A percentile compares a stretch with the other conserved stretches of the same genome.
Evolutionary conservation across 2,329 filamentous ascomycete species (phyloP).

Genomic region (Fusarium domesticum): DNA sequence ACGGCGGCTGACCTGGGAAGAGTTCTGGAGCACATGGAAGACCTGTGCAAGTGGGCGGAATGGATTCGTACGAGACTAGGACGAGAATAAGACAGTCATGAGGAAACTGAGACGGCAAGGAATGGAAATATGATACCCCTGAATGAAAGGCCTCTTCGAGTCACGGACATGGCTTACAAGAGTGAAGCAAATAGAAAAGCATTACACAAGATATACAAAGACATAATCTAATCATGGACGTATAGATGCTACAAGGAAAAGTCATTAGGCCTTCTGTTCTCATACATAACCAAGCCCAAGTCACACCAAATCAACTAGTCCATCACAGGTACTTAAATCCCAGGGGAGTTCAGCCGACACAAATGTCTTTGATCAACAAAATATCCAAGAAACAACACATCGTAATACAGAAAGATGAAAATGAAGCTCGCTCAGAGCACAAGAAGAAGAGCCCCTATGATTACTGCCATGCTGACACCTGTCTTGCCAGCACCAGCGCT

Average conservation of each 20-base stretch:
- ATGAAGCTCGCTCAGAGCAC: background rate
- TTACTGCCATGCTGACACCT: background rate
- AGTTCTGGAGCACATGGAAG: conserved; percentile 49
- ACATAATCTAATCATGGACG: background rate
- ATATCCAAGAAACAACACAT: background rate
- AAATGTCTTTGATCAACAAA: background rate
- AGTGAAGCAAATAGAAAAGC: background rate
- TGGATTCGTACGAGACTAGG: conserved; percentile 45
- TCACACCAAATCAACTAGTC: background rate
- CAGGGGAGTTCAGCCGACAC: no score
- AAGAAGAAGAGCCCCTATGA: background rate
- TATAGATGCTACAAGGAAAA: background rate
- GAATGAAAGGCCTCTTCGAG: conserved; percentile 4
- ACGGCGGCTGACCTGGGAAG: conserved; percentile 43
- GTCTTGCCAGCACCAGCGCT: background rate
- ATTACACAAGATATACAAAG: background rate
- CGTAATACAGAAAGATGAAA: background rate
- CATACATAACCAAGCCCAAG: background rate
- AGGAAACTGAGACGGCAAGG: background rate
- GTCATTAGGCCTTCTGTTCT: background rate
- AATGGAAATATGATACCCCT: conserved; percentile 27
- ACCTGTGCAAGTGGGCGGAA: conserved; percentile 53
- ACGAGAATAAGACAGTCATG: conserved; percentile 6
- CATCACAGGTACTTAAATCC: no score
- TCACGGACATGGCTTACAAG: background rate